phyloP scores from a whole-genome alignment of 1,284 basidiomycete genomes.

The Anthracocystis walkeri region DNA sequence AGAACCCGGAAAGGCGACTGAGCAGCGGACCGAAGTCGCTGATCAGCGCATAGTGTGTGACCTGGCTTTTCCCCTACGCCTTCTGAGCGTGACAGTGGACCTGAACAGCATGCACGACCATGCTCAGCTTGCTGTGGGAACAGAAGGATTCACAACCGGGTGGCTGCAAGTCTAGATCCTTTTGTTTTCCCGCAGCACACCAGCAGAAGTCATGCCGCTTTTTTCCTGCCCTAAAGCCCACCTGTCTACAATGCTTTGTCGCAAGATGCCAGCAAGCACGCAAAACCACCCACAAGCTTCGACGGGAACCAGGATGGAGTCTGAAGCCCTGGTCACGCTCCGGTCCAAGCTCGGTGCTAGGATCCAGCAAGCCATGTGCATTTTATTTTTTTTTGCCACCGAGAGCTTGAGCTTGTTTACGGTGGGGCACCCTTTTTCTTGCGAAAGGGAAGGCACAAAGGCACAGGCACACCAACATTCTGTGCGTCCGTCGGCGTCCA shows the following conservation, averaged over 20 bases:
- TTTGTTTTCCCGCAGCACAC: background rate
- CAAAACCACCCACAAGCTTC: background rate
- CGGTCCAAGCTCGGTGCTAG: slow-evolving; percentile 34
- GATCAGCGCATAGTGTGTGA: background rate
- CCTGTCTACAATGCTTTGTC: slow-evolving; percentile 20
- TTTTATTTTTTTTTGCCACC: slow-evolving; percentile 5
- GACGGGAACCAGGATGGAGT: slow-evolving; percentile 1
- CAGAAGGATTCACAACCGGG: slow-evolving; percentile 21
- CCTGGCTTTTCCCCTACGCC: background rate
- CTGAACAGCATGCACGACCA: slow-evolving; percentile 7
- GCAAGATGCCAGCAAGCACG: background rate
- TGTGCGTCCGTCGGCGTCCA: background rate
- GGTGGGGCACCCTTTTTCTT: background rate
- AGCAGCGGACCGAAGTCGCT: slow-evolving; percentile 5
- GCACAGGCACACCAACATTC: background rate
- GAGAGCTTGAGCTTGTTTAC: slow-evolving; percentile 24
- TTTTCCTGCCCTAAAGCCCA: slow-evolving; percentile 14
- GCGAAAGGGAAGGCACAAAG: background rate
- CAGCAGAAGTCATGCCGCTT: slow-evolving; percentile 7
- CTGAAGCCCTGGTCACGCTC: slow-evolving; percentile 11
- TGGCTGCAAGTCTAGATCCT: slow-evolving; percentile 11
- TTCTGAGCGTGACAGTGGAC: slow-evolving; percentile 3
- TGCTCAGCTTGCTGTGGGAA: slow-evolving; percentile 22
- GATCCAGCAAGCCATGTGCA: slow-evolving; percentile 15
- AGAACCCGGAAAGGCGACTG: background rate